Base-by-base conservation (phyloP, 164 flowering plant genomes). In the Magnolia kwangsiensis region DNA sequence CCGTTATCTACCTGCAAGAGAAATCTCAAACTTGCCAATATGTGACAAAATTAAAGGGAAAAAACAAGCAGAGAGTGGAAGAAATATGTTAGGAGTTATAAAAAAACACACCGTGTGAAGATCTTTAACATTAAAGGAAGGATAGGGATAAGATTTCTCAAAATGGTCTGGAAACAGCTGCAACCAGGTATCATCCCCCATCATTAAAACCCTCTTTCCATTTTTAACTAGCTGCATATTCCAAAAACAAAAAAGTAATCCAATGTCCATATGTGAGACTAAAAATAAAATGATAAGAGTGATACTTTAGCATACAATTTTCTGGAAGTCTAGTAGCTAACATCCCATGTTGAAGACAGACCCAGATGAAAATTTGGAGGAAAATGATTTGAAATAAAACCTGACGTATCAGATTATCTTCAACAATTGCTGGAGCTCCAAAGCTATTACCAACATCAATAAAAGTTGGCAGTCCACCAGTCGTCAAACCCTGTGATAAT, bases 111-210 rank as follows among this genome's bases (percentile, higher is more conserved):
- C 99, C 72, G 99, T 92, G 75, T 96, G 77, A 74, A 96, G 98
- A 86, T 96, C 99, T 86, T 92, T 96, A 72, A 96, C 98, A 85
- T 94, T 96, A 64, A 96, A 94, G 50, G 99, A 96, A 31, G 98
- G 99, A 76, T 80, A 96, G 20, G 99, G 98, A 81, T 84, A 91
- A 59, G 97, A 84, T 80, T 77, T 86, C 59, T 82, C 80, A 81
- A 96, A 96, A 86, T 92, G 99, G 76, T 90, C 75, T 50, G 99
- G 99, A 83, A 94, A 96, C 80, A 92, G 82, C 78, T 92, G 99
- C 78, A 85, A 68, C 99, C 99, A 96, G 50, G 98, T 96, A 80
- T 96, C 99, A 82, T 96, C 99, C 51, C 99, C 99, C 99, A 95
- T 93, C 96, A 95, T 92, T 78, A 89, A 80, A 11, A 96, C 95